phyloP scores from a whole-genome alignment of 2,329 filamentous ascomycete genomes.

The Neobulgaria alba region DNA sequence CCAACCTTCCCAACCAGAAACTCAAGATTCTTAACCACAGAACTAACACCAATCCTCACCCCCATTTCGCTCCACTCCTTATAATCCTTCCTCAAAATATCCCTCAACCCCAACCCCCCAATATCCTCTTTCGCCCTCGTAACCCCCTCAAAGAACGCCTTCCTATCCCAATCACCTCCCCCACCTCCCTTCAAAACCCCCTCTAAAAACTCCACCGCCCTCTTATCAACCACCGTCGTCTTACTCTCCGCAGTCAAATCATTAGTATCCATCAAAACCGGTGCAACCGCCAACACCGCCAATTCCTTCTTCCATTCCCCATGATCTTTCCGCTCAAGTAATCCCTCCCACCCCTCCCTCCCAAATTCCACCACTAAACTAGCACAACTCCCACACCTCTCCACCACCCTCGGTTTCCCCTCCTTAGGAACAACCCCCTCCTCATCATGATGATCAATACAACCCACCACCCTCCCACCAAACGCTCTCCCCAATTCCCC shows the following conservation, averaged over 20 bases:
- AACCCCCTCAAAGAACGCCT: slow-evolving; percentile 50
- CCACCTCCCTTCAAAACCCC: slow-evolving; percentile 26
- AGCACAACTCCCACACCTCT: slow-evolving; percentile 62
- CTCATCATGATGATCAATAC: slow-evolving; percentile 74
- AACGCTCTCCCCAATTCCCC: slow-evolving; percentile 50
- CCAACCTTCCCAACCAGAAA: slow-evolving; percentile 51
- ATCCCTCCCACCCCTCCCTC: slow-evolving; percentile 46
- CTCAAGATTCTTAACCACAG: slow-evolving; percentile 52
- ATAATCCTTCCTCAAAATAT: slow-evolving; percentile 74
- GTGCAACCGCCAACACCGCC: slow-evolving; percentile 58
- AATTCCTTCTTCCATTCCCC: slow-evolving; percentile 44
- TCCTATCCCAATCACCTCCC: slow-evolving; percentile 39
- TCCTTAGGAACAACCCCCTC: slow-evolving; percentile 45
- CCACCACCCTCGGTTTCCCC: slow-evolving; percentile 49
- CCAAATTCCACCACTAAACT: slow-evolving; percentile 59
- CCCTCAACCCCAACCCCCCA: slow-evolving; percentile 47
- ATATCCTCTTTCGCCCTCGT: slow-evolving; percentile 60
- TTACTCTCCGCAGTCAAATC: slow-evolving; percentile 56
- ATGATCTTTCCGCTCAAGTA: slow-evolving; percentile 32
- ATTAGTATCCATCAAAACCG: slow-evolving; percentile 65
- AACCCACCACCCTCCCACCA: slow-evolving; percentile 46
- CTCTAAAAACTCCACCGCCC: slow-evolving; percentile 52
- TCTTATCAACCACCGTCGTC: slow-evolving; percentile 52
- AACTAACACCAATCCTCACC: slow-evolving; percentile 55
- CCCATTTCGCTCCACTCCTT: slow-evolving; percentile 62